These are phyloP conservation scores for Neurospora sp. DNA, from an alignment of 495 filamentous ascomycete genomes.

Conservation along the genomic window DNA sequence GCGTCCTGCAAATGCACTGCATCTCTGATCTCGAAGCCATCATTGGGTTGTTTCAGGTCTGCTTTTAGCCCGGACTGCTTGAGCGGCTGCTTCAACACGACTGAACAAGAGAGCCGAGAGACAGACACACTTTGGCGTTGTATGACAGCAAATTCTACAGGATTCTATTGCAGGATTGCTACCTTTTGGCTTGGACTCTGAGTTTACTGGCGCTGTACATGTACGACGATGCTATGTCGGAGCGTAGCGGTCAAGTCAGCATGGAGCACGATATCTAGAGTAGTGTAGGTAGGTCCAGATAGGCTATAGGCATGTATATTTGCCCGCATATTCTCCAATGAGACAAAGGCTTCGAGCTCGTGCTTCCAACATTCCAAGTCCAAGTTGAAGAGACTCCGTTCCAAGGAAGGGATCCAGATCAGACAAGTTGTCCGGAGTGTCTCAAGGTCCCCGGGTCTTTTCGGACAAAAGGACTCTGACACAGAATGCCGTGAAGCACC, in stretches of 20 bases:
- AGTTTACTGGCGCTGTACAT: neutral
- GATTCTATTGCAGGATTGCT: neutral
- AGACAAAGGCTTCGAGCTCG: neutral
- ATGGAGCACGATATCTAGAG: neutral
- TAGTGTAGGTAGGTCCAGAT: neutral
- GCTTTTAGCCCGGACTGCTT: neutral
- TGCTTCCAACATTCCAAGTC: neutral
- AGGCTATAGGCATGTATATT: neutral
- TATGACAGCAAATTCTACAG: neutral
- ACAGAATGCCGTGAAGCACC: neutral
- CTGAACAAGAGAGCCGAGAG: neutral
- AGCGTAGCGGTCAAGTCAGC: neutral
- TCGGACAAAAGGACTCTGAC: neutral
- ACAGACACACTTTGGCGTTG: neutral
- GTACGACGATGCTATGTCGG: neutral
- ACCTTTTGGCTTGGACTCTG: neutral
- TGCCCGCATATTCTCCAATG: neutral
- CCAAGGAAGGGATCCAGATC: neutral
- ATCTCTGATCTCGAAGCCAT: neutral
- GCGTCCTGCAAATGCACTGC: neutral
- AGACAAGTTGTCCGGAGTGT: neutral
- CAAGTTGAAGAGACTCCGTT: neutral
- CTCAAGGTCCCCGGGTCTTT: neutral
- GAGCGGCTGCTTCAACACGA: neutral
- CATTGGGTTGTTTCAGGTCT: neutral